Conservation (phyloP, 768 basidiomycete species). For the Gautieria morchelliformis region DNA sequence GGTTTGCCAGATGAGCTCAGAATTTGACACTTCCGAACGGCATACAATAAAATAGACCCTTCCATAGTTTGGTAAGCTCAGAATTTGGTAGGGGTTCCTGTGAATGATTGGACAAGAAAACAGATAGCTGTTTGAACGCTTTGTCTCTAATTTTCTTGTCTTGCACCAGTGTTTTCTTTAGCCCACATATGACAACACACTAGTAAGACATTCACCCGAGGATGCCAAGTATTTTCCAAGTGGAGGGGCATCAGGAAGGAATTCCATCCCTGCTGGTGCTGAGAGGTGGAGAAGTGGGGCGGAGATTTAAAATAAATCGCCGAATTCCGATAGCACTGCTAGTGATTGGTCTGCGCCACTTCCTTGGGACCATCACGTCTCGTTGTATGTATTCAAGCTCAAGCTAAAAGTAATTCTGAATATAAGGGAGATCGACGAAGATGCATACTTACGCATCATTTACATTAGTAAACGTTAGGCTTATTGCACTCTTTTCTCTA, state of each 20-base stretch:
- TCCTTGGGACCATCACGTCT: too few relatives aligned
- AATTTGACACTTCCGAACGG: not conserved
- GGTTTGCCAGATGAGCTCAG: not conserved
- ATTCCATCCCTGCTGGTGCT: not conserved
- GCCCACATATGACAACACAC: slow-evolving; percentile 3
- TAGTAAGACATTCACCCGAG: slow-evolving; percentile 49
- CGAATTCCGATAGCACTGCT: too few relatives aligned
- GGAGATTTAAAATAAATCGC: not conserved
- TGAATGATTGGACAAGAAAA: slow-evolving; percentile 64
- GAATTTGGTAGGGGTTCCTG: slow-evolving; percentile 50
- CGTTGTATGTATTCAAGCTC: too few relatives aligned
- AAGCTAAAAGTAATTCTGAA: too few relatives aligned
- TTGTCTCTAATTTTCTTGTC: slow-evolving; percentile 91
- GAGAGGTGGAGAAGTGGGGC: not conserved
- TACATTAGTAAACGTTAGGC: too few relatives aligned
- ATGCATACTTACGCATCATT: too few relatives aligned
- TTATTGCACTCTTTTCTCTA: too few relatives aligned
- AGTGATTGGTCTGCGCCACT: too few relatives aligned
- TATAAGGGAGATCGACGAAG: too few relatives aligned
- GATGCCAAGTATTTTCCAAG: slow-evolving; percentile 89
- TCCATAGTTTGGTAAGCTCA: slow-evolving; percentile 93
- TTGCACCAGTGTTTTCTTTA: slow-evolving; percentile 19
- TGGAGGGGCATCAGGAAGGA: slow-evolving; percentile 41
- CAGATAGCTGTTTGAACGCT: slow-evolving; percentile 69
- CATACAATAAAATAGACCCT: slow-evolving; percentile 94